Base-by-base conservation (phyloP, 805 yeast genomes). In the Ogataea trehalophila region DNA sequence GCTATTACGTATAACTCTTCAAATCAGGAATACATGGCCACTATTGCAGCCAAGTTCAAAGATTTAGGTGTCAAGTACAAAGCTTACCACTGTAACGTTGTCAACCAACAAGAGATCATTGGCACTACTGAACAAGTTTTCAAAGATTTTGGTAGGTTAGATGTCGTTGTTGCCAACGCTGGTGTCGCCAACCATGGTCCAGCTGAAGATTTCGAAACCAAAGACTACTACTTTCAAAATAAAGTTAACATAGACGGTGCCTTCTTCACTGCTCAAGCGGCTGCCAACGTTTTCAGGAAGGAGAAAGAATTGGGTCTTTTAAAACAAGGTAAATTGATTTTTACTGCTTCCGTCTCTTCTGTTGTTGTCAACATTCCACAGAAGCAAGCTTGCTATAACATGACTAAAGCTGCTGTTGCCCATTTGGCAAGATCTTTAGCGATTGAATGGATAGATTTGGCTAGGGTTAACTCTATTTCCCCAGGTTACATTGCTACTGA, bases 301-400 rank as follows among this genome's bases (percentile, higher is more conserved):
- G 69, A 74, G 11, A 26, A 26, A 26, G 31, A 26, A 26, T 26
- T 26, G 11, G 31, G 31, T 9, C 1, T 26, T 54, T 75, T 76
- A 29, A 62, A 59, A 39, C 62, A 59, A 39, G 81, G 81, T 31
- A 74, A 79, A 9, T 62, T 76, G 52, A 69, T 76, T 47, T 71
- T 75, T 62, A 76, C 81, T 15, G 81, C 79, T 6, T 75, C 80
- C 18, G 75, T 76, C 79, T 73, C 79, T 13, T 80, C 74, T 9
- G 79, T 73, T 62, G 75, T 76, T 51, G 78, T 74, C 50, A 76
- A 76, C 52, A 75, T 73, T 41, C 81, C 81, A 43, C 70, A 74
- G 54, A 66, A 69, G 53, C 80, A 76, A 56, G 72, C 78, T 39
- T 72, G 72, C 37, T 75, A 75, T 59, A 75, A 74, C 51, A 73